These are phyloP conservation scores for Suillus variegatus DNA, from an alignment of 768 basidiomycete genomes.

Conservation along the genomic window DNA sequence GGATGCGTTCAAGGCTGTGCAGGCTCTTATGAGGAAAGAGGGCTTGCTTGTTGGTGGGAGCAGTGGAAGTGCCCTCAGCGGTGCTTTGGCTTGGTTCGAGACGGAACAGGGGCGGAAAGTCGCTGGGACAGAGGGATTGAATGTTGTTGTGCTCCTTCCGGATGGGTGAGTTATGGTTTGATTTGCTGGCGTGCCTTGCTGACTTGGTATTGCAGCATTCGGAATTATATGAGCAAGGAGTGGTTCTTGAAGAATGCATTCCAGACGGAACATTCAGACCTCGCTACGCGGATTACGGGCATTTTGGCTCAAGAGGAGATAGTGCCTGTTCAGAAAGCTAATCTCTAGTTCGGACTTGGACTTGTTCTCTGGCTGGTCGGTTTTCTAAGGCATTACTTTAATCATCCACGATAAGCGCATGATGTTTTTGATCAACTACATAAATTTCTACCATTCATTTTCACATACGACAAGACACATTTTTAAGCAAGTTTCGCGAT, in stretches of 20 bases:
- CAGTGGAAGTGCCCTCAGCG: conserved; percentile 83
- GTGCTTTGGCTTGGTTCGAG: conserved; percentile 76
- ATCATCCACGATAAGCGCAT: neutral
- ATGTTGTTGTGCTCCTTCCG: conserved; percentile 87
- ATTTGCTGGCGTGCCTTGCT: neutral
- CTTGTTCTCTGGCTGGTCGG: neutral
- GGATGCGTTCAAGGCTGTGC: conserved; percentile 76
- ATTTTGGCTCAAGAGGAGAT: neutral
- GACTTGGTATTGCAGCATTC: conserved; percentile 51
- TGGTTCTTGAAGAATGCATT: conserved; percentile 83
- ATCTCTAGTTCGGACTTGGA: neutral
- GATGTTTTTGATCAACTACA: neutral
- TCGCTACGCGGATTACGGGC: neutral
- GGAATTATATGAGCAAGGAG: conserved; percentile 93
- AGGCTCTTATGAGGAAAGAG: conserved; percentile 77
- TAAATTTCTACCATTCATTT: neutral
- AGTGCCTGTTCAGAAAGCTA: neutral
- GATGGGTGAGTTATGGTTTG: conserved; percentile 68
- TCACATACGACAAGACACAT: neutral
- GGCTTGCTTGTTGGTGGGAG: conserved; percentile 93
- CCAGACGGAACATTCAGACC: conserved; percentile 47
- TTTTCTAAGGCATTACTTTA: neutral
- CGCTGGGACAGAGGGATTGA: conserved; percentile 69
- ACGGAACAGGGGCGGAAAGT: conserved; percentile 64
- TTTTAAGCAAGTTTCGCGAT: neutral